phyloP scores from a whole-genome alignment of 1,284 basidiomycete species.

The Sanghuangporus sanghuang region DNA sequence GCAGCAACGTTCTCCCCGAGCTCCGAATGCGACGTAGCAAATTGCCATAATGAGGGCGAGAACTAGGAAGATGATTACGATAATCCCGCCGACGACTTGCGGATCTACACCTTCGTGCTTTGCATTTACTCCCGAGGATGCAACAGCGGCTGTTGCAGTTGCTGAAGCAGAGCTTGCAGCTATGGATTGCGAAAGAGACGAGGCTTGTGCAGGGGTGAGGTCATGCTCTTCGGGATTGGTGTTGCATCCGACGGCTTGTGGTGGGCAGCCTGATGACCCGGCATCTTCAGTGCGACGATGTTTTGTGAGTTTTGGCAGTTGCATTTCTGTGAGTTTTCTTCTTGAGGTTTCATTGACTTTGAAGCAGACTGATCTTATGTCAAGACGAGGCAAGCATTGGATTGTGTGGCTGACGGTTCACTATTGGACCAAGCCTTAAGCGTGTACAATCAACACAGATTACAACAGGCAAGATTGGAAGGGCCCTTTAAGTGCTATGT shows the following conservation, averaged over 20 bases:
- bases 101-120: neutral
- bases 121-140: neutral
- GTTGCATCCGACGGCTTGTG: slow-evolving; percentile 4
- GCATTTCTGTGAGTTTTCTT: neutral
- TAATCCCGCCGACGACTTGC: slow-evolving; percentile 5
- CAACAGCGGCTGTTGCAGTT: neutral
- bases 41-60: neutral
- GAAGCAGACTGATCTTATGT: neutral
- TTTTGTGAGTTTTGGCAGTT: neutral
- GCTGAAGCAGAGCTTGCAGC: neutral
- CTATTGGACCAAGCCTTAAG: neutral
- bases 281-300: slow-evolving; percentile 13
- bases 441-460: neutral
- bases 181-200: slow-evolving; percentile 4
- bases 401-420: neutral
- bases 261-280: slow-evolving; percentile 9
- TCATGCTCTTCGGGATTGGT: slow-evolving; percentile 12
- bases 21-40: slow-evolving; percentile 8
- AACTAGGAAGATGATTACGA: slow-evolving; percentile 9
- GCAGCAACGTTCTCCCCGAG: slow-evolving; percentile 11
- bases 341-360: neutral
- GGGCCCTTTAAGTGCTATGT: no score
- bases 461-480: neutral
- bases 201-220: slow-evolving; percentile 10
- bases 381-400: neutral